Evolutionary conservation across 2,329 filamentous ascomycete species (phyloP), one percentile per base, ranked within the genome.

Genomic region (Ophiognomonia clavigignenti-juglandacearum): DNA sequence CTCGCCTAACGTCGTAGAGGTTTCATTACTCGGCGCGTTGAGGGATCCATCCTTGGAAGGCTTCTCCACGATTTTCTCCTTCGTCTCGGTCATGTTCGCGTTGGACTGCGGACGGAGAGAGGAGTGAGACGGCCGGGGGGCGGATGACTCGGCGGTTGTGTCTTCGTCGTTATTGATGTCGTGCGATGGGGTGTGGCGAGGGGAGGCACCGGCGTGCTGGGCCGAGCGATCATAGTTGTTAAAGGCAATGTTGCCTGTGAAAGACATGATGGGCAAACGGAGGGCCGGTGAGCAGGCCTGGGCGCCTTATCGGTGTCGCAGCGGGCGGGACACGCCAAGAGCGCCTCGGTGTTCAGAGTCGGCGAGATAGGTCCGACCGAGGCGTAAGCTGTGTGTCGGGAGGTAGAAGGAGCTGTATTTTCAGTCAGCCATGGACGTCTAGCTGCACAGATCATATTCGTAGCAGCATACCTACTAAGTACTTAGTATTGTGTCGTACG

Each of bases 181-280:
- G 34, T 22, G 43, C 4, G 43, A 39, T 14, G 35, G 20, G 14
- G 36, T 62, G 57, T 36, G 47, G 58, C 58, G 46, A 51, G 57
- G 51, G 4, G 73, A 68, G 31, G 62, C 63, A 40, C 72, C 71
- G 14, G 62, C 61, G 11, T 56, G 62, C 52, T 72, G 69, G 10
- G 71, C 68, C 22, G 74, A 74, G 54, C 63, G 65, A 58, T 77
- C 75, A 57, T 76, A 71, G 57, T 70, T 75, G 56, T 65, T 67
- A 48, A 71, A 71, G 54, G 67, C 63, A 57, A 63, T 61, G 24
- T 59, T 57, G 47, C 64, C 69, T 42, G 64, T 58, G 46, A 72
- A 67, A 41, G 70, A 69, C 71, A 74, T 73, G 43, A 46, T 56
- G 43, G 39, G 45, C 41, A 34, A 38, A n/a, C n/a, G n/a, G n/a